These are phyloP conservation scores for Penicillium sp. DNA, from an alignment of 2,329 filamentous ascomycete genomes.

Conservation along the genomic window DNA sequence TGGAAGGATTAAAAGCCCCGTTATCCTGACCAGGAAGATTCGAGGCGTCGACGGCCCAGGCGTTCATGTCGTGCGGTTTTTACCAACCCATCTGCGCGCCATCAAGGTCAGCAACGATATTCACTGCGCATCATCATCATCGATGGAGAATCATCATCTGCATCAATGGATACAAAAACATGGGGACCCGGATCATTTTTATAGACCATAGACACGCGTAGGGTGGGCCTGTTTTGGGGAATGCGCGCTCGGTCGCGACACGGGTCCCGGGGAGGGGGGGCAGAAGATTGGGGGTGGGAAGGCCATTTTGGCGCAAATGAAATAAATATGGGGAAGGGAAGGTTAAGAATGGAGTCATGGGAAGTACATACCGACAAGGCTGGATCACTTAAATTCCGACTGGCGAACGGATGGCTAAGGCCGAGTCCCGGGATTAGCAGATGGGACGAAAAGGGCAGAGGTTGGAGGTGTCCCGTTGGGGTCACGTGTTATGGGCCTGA, in stretches of 20 bases:
- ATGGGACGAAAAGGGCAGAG: conserved; percentile 27
- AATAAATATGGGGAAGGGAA: not conserved
- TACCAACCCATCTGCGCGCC: conserved; percentile 48
- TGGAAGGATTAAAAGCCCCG: conserved; percentile 48
- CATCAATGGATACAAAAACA: conserved; percentile 12
- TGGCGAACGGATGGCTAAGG: conserved; percentile 39
- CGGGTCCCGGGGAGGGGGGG: conserved; percentile 5
- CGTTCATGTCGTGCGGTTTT: conserved; percentile 52
- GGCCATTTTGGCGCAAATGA: not conserved
- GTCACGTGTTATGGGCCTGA: conserved; percentile 27
- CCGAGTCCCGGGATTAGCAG: conserved; percentile 38
- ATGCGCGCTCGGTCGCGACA: conserved; percentile 27
- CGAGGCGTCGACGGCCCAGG: conserved; percentile 52
- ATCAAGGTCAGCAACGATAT: conserved; percentile 17
- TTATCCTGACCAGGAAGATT: conserved; percentile 50
- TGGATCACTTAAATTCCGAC: conserved; percentile 41
- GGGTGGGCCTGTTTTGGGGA: conserved; percentile 18
- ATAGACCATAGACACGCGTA: conserved; percentile 18
- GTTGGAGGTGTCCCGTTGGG: conserved; percentile 27
- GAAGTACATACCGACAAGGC: conserved; percentile 44
- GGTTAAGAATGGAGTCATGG: conserved; percentile 8
- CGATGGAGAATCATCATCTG: conserved; percentile 15
- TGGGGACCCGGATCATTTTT: conserved; percentile 1
- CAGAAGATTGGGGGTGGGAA: not conserved
- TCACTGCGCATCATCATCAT: conserved; percentile 23